These are phyloP conservation scores for Conticribra weissflogii DNA, from an alignment of 108 stramenopile species.

Conservation along the genomic window DNA sequence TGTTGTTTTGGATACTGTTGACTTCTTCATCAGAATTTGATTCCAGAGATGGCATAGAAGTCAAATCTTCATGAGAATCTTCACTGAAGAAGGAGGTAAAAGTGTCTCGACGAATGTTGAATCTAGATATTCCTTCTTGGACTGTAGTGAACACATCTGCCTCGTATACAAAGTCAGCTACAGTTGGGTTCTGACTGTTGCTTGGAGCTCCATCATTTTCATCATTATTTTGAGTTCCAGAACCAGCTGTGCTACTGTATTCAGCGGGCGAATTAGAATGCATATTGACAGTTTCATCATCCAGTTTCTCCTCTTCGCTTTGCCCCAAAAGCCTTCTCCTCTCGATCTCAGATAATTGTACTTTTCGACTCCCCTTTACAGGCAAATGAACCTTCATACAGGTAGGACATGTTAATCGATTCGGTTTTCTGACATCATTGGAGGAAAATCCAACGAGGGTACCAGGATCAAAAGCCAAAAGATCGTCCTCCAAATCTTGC, in stretches of 20 bases:
- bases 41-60: background rate
- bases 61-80: background rate
- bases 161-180: too few species aligned
- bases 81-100: background rate
- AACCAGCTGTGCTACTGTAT: too few species aligned
- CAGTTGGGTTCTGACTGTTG: too few species aligned
- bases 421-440: conserved; percentile 7
- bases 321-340: background rate
- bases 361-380: background rate
- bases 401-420: conserved; percentile 10
- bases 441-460: too few species aligned
- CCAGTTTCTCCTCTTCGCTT: too few species aligned
- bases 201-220: too few species aligned
- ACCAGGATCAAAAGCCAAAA: too few species aligned
- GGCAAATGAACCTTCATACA: conserved; percentile 21
- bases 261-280: too few species aligned
- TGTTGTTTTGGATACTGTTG: background rate
- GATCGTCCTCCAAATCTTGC: too few species aligned
- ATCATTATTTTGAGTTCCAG: too few species aligned
- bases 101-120: background rate
- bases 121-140: background rate
- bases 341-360: conserved; percentile 4
- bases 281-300: too few species aligned
- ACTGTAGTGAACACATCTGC: too few species aligned
- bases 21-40: background rate